Percentiles rank a stretch among this genome's conserved stretches.
phyloP scores from a whole-genome alignment of 2,329 filamentous ascomycete genomes.

The Diaporthe ilicicola region DNA sequence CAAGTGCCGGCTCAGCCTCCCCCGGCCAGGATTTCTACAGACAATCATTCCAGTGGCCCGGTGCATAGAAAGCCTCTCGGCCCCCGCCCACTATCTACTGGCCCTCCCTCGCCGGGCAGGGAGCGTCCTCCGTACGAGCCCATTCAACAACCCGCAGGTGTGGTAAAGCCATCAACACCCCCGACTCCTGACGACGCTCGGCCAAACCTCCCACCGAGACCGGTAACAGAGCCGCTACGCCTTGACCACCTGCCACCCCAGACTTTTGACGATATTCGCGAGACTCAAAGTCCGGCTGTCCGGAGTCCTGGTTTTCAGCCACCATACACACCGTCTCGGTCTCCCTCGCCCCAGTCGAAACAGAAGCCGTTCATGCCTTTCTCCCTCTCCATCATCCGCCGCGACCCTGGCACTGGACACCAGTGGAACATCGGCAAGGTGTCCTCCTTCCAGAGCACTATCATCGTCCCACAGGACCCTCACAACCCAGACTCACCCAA shows the following conservation, averaged over 20 bases:
- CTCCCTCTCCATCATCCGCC: slow-evolving; percentile 73
- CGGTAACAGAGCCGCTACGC: background rate
- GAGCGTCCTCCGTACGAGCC: slow-evolving; percentile 3
- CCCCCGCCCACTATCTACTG: slow-evolving; percentile 25
- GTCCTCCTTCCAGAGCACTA: slow-evolving; percentile 60
- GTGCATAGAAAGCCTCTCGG: slow-evolving; percentile 35
- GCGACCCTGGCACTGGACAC: slow-evolving; percentile 71
- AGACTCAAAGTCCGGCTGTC: background rate
- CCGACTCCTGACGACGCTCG: background rate
- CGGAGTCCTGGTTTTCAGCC: background rate
- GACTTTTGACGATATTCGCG: slow-evolving; percentile 25
- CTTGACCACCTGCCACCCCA: slow-evolving; percentile 1
- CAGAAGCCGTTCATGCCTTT: slow-evolving; percentile 53
- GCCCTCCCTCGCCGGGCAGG: slow-evolving; percentile 11
- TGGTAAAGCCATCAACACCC: slow-evolving; percentile 1
- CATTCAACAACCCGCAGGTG: background rate
- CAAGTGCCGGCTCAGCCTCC: slow-evolving; percentile 19
- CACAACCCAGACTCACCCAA: slow-evolving; percentile 37
- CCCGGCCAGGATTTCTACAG: background rate
- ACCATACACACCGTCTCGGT: slow-evolving; percentile 38
- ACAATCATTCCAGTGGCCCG: background rate
- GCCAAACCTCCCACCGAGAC: slow-evolving; percentile 7
- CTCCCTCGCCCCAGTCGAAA: slow-evolving; percentile 49
- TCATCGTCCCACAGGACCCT: slow-evolving; percentile 38
- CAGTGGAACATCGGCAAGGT: slow-evolving; percentile 82